Percentiles rank a stretch among this genome's conserved stretches.
phyloP scores from a whole-genome alignment of 176 grass and related monocot species.

The Dendrocalamus sinicus region DNA sequence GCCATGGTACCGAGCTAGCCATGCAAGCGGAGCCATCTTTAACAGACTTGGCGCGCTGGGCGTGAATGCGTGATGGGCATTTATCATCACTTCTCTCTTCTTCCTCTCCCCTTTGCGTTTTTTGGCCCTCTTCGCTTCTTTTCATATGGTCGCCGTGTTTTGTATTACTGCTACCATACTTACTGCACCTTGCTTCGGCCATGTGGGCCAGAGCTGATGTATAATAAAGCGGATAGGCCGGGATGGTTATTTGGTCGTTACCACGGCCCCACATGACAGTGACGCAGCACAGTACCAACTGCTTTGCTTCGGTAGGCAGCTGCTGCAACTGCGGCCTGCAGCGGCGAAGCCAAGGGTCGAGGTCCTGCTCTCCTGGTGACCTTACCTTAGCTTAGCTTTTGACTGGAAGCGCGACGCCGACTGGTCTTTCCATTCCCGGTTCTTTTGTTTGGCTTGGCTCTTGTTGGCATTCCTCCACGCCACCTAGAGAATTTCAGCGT shows the following conservation, averaged over 20 bases:
- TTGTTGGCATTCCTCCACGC: not conserved
- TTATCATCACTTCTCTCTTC: not conserved
- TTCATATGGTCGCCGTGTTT: not conserved
- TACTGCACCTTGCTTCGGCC: not conserved
- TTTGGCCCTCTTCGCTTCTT: not conserved
- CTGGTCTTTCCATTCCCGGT: not conserved
- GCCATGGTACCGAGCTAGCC: too few relatives aligned
- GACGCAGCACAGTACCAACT: not conserved
- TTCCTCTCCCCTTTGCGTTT: not conserved
- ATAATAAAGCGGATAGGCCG: not conserved
- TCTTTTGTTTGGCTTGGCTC: not conserved
- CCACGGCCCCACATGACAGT: not conserved
- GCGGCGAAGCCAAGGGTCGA: not conserved
- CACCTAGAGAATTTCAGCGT: not conserved
- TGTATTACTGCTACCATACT: not conserved
- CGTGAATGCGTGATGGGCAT: conserved; percentile 18
- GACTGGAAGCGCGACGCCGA: conserved; percentile 29
- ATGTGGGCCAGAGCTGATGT: too few relatives aligned
- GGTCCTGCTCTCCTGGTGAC: not conserved
- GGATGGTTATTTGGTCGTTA: too few relatives aligned
- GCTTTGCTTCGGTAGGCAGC: not conserved
- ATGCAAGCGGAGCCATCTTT: not conserved
- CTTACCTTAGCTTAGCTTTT: not conserved
- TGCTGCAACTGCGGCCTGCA: not conserved
- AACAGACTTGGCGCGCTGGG: not conserved